Evolutionary conservation across 73 alveolate species (phyloP), one percentile per base, ranked within the genome.

Genomic region (Stentor roeselii): DNA sequence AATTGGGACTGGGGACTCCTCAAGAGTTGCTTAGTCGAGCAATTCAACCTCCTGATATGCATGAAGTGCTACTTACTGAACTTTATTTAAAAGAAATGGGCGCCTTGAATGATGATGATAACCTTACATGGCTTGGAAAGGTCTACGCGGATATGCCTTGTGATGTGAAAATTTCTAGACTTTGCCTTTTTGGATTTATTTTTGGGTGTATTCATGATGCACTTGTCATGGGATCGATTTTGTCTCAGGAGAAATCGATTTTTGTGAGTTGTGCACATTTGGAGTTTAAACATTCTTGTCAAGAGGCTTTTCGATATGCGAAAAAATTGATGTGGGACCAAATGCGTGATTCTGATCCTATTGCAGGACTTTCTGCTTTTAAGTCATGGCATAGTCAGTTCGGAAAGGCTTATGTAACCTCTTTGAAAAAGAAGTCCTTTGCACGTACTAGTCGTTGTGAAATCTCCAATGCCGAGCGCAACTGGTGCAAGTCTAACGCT

Each of bases 91-190:
- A 87, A 78, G 84, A 93, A 89, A 86, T 90, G 86, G 99, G 99
- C 3, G 99, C 99, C 1, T 86, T 95, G 59, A 91, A 90, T 30
- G 89, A 87, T 41, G 82, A 83, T 30, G 75, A 78, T 27, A 80
- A 88, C 58, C 89, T 95, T 3, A 95, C 99, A 2, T 86, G 91
- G 50, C 90, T 95, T 30, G 99, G 99, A 36, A 85, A 92, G 85
- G 93, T 95, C 11, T 95, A 87, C 89, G 97, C 95, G 6, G 95
- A 95, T 83, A 86, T 95, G 75, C 99, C 99, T 2, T 92, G 96
- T 36, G 97, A 93, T 82, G 84, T 95, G 32, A 95, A 92, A 86
- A 86, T 93, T 60, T 89, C 97, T 35, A 87, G 98, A 82, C 90
- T 95, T 78, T 92, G 91, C 76, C 83, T 92, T 27, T 87, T 95